A percentile compares a stretch with the other conserved stretches of the same genome.
phyloP scores from a whole-genome alignment of 1,284 basidiomycete genomes.

The Cryptococcus sp. region DNA sequence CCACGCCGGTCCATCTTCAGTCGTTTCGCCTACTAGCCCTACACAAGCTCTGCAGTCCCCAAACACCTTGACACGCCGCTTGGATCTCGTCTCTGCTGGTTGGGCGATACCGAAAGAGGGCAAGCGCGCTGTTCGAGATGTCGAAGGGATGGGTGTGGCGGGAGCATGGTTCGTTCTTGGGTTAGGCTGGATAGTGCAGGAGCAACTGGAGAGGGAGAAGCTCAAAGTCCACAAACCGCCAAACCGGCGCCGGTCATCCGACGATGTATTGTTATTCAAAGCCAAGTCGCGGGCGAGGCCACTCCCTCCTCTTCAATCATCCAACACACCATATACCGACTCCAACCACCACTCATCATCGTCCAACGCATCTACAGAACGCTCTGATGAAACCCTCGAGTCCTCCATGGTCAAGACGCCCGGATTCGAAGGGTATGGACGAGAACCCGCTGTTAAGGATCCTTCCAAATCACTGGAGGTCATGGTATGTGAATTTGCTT shows the following conservation, averaged over 20 bases:
- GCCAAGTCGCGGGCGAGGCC: slow-evolving; percentile 16
- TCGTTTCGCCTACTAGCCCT: neutral
- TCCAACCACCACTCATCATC: neutral
- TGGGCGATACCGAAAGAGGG: slow-evolving; percentile 46
- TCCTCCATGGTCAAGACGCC: slow-evolving; percentile 27
- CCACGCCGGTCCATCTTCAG: neutral
- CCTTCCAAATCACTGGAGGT: slow-evolving; percentile 26
- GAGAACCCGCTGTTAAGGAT: slow-evolving; percentile 6
- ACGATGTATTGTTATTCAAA: slow-evolving; percentile 19
- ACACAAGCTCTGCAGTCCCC: neutral
- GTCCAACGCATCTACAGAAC: slow-evolving; percentile 2
- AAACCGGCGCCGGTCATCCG: slow-evolving; percentile 3
- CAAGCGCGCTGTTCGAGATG: slow-evolving; percentile 43
- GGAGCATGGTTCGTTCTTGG: slow-evolving; percentile 47
- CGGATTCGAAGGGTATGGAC: neutral
- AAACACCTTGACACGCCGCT: slow-evolving; percentile 3
- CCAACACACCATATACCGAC: neutral
- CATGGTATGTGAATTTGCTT: slow-evolving; percentile 24
- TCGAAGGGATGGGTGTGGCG: slow-evolving; percentile 45
- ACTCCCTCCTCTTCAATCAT: neutral
- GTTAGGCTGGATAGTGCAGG: slow-evolving; percentile 41
- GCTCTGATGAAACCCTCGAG: slow-evolving; percentile 9
- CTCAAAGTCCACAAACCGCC: neutral
- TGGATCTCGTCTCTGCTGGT: slow-evolving; percentile 27
- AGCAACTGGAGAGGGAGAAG: slow-evolving; percentile 19